phyloP scores from a whole-genome alignment of 1,139 yeast genomes.

The Hemisphaericaspora xylofermentans region DNA sequence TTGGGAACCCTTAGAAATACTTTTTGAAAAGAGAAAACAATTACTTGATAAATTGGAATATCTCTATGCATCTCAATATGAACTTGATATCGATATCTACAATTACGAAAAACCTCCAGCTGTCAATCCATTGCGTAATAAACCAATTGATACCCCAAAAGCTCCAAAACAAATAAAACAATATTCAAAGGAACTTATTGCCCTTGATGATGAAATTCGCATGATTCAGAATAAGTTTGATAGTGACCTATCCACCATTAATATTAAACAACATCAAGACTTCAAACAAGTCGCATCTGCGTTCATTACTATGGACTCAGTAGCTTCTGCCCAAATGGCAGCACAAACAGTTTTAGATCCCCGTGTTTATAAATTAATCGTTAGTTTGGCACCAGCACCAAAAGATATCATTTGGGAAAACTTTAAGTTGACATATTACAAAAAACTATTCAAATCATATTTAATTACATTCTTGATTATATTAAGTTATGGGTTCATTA shows the following conservation, averaged over 20 bases:
- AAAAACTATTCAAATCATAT: constrained; percentile 56
- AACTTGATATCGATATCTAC: constrained; percentile 45
- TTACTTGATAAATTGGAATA: constrained; percentile 43
- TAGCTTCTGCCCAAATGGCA: constrained; percentile 83
- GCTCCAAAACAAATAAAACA: constrained; percentile 15
- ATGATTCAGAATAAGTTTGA: constrained; percentile 33
- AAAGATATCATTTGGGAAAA: constrained; percentile 78
- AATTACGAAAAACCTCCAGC: constrained; percentile 29
- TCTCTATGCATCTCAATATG: constrained; percentile 45
- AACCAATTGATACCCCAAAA: constrained; percentile 10
- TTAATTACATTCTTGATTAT: constrained; percentile 62
- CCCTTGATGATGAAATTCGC: constrained; percentile 29
- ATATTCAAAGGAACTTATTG: constrained; percentile 23
- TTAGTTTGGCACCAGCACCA: constrained; percentile 77
- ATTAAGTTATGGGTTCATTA: constrained; percentile 59
- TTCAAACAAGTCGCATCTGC: constrained; percentile 60
- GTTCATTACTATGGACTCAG: constrained; percentile 79
- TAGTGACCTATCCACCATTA: constrained; percentile 25
- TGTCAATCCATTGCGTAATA: constrained; percentile 23
- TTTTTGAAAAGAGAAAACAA: constrained; percentile 36
- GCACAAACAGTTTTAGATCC: constrained; percentile 83
- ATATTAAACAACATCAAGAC: constrained; percentile 24
- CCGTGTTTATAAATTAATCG: constrained; percentile 67
- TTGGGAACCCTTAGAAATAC: constrained; percentile 47
- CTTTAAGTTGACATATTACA: constrained; percentile 57